These are phyloP conservation scores for Alternaria infectoria DNA, from an alignment of 2,329 filamentous ascomycete species.

Conservation along the genomic window DNA sequence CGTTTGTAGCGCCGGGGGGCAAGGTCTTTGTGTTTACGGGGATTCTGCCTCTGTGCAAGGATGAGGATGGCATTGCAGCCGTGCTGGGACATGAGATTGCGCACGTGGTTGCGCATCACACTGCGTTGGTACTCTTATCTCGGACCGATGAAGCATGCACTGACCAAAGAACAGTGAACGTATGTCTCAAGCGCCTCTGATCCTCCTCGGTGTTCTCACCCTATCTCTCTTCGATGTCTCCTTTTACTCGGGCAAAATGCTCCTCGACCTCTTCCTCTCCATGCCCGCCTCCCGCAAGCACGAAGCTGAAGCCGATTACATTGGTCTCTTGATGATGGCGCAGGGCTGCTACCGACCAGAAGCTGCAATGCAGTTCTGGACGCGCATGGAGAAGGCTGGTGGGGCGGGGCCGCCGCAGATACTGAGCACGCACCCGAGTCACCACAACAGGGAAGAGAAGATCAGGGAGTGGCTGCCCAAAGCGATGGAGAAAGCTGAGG, in stretches of 20 bases:
- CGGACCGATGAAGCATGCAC: neutral
- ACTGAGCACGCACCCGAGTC: constrained; percentile 78
- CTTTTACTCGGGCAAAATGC: constrained; percentile 46
- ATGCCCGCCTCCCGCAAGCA: constrained; percentile 73
- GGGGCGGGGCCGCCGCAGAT: constrained; percentile 68
- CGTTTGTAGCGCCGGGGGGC: constrained; percentile 77
- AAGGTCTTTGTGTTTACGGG: constrained; percentile 83
- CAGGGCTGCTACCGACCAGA: constrained; percentile 77
- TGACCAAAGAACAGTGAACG: constrained; percentile 58
- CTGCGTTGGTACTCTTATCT: constrained; percentile 30
- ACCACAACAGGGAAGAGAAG: constrained; percentile 68
- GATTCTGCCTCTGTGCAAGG: constrained; percentile 70
- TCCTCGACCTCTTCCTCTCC: constrained; percentile 69
- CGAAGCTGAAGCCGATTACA: constrained; percentile 80
- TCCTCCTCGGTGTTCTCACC: constrained; percentile 48
- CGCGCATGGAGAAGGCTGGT: constrained; percentile 64
- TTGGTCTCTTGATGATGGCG: constrained; percentile 83
- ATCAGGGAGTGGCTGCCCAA: constrained; percentile 64
- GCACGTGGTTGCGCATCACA: constrained; percentile 62
- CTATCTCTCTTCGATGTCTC: constrained; percentile 51
- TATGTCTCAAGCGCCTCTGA: constrained; percentile 54
- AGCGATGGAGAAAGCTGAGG: constrained; percentile 47
- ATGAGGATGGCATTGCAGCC: constrained; percentile 73
- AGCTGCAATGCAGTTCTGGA: constrained; percentile 68
- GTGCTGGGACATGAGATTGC: constrained; percentile 82